Base-by-base conservation (phyloP, 2,329 filamentous ascomycete genomes). In the Fulvia fulva region DNA sequence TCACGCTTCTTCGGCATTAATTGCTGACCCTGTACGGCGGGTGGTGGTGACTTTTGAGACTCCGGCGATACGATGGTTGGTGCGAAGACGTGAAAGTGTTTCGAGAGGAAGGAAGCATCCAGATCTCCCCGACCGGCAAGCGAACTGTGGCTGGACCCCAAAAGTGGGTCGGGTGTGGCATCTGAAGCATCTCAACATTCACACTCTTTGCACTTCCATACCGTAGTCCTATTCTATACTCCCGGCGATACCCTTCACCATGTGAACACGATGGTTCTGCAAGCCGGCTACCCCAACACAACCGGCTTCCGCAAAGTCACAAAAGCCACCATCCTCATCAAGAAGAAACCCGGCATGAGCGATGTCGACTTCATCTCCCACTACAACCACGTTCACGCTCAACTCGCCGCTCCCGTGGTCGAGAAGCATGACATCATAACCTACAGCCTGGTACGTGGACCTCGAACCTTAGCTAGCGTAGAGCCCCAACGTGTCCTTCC, bases 251-350 rank as follows among this genome's bases (percentile, higher is more conserved):
- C n/a, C n/a, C n/a, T n/a, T n/a, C n/a, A n/a, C n/a, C n/a, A n/a
- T n/a, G n/a, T n/a, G n/a, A n/a, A n/a, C n/a, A n/a, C n/a, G n/a
- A 75, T 74, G 72, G 72, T 74, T 12, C 68, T 78, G 52, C 72
- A 77, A 69, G 74, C 77, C 26, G 76, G 77, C 53, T 78, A 79
- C 57, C 69, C 75, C 11, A 70, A 73, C 62, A 77, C 76, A 0
- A 73, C 68, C 21, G 76, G 76, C 56, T 79, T 79, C 65, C 74
- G 76, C 56, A 78, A 77, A 63, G 76, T 79, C 23, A 73, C 76
- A 61, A 78, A 78, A 66, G 76, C 71, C 43, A 77, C 76, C 12
- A 75, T 79, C 41, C 66, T 78, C 54, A 71, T 79, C 51, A 77
- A 77, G 65, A 79, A 79, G 68, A 78, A 78, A 58, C 68, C 74